Evolutionary conservation across 2,329 filamentous ascomycete genomes (phyloP).

Genomic region (Aspergillus sp.): DNA sequence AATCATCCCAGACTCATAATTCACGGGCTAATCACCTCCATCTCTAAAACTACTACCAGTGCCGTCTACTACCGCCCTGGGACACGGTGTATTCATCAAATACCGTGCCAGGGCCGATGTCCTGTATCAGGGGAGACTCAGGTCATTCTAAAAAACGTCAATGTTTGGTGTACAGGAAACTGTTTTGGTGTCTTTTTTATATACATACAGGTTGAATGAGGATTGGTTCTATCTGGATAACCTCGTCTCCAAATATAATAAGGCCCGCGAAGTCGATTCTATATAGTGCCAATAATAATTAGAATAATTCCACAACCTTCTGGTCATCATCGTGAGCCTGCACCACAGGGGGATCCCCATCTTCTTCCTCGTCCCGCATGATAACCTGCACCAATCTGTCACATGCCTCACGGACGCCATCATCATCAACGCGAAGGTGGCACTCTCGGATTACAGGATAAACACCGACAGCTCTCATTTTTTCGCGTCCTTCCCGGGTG

Average conservation of each 20-base stretch:
- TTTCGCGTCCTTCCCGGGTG: slow-evolving; percentile 70
- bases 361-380: slow-evolving; percentile 73
- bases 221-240: neutral
- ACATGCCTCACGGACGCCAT: slow-evolving; percentile 77
- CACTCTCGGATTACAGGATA: slow-evolving; percentile 89
- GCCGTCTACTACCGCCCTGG: too few relatives aligned
- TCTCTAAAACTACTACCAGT: too few relatives aligned
- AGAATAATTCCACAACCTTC: slow-evolving; percentile 48
- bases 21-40: too few relatives aligned
- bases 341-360: slow-evolving; percentile 41
- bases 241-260: neutral
- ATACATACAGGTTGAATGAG: too few relatives aligned
- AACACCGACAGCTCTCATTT: slow-evolving; percentile 73
- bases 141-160: too few relatives aligned
- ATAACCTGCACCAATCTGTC: slow-evolving; percentile 88
- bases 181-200: too few relatives aligned
- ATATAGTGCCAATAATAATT: slow-evolving; percentile 12
- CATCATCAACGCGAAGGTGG: slow-evolving; percentile 74
- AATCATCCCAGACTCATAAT: too few relatives aligned
- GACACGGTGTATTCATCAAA: too few relatives aligned
- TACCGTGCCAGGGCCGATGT: too few relatives aligned
- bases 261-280: neutral
- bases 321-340: slow-evolving; percentile 45
- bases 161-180: too few relatives aligned
- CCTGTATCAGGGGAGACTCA: too few relatives aligned